A percentile compares a stretch with the other conserved stretches of the same genome.
phyloP scores from a whole-genome alignment of 106 monocot genomes.

The Apostasia ramifera region DNA sequence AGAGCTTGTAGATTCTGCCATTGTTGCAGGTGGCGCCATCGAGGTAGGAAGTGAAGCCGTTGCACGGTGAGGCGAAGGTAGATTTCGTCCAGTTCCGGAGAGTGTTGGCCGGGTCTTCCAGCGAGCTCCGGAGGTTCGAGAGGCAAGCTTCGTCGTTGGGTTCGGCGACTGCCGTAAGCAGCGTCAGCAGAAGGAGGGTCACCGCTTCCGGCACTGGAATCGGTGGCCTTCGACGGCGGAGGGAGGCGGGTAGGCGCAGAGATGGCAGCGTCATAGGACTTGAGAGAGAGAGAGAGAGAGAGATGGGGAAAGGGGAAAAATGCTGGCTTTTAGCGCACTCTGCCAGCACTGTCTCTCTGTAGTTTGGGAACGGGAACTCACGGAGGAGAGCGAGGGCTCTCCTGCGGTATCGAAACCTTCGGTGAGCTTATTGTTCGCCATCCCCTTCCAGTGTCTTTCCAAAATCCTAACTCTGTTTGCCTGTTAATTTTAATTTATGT shows the following conservation, averaged over 20 bases:
- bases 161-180: conserved; percentile 9
- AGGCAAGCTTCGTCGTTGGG: conserved; percentile 49
- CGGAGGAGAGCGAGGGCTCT: no score
- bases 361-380: no score
- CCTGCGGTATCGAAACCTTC: no score
- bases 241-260: background rate
- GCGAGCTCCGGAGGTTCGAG: conserved; percentile 25
- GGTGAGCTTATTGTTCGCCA: no score
- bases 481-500: no score
- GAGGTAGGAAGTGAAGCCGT: conserved; percentile 52
- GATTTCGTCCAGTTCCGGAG: conserved; percentile 43
- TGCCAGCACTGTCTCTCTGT: no score
- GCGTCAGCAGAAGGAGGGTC: background rate
- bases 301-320: no score
- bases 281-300: no score
- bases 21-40: conserved; percentile 77
- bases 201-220: background rate
- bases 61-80: conserved; percentile 51
- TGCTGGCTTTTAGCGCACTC: no score
- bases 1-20: conserved; percentile 68
- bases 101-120: conserved; percentile 16
- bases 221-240: background rate
- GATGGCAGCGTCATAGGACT: background rate
- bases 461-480: no score
- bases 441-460: no score